A percentile compares a stretch with the other conserved stretches of the same genome.
Conservation (phyloP, 768 basidiomycete genomes). For the Boletales sp. region DNA sequence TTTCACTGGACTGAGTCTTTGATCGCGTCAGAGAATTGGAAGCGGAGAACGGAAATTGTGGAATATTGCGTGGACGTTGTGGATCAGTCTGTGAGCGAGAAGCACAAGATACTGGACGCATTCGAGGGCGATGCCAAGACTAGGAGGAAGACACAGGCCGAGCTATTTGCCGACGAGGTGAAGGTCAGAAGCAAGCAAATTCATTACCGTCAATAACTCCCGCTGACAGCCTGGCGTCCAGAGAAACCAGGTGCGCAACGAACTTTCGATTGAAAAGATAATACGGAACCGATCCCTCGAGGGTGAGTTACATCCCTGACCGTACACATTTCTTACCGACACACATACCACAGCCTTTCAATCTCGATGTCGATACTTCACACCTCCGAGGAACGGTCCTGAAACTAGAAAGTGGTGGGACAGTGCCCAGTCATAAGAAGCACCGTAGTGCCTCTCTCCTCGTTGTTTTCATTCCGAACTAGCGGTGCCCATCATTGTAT, state of each 20-base stretch:
- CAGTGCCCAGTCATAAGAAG: slow-evolving; percentile 32
- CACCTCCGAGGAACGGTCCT: slow-evolving; percentile 55
- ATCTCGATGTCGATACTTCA: slow-evolving; percentile 76
- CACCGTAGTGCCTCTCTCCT: slow-evolving; percentile 29
- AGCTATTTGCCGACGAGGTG: slow-evolving; percentile 62
- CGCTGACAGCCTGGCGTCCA: slow-evolving; percentile 33
- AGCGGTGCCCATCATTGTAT: slow-evolving; percentile 11
- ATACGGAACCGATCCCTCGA: slow-evolving; percentile 66
- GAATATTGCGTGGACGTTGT: slow-evolving; percentile 72
- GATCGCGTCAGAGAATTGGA: slow-evolving; percentile 56
- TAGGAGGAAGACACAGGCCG: slow-evolving; percentile 51
- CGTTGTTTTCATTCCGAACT: slow-evolving; percentile 26
- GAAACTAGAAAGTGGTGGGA: slow-evolving; percentile 61
- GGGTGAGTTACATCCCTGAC: slow-evolving; percentile 42
- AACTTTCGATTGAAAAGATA: slow-evolving; percentile 68
- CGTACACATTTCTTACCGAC: slow-evolving; percentile 17
- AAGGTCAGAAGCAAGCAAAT: slow-evolving; percentile 46
- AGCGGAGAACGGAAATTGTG: slow-evolving; percentile 66
- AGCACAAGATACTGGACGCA: slow-evolving; percentile 43
- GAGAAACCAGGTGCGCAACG: slow-evolving; percentile 74
- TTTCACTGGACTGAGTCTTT: slow-evolving; percentile 10
- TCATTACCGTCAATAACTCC: slow-evolving; percentile 30
- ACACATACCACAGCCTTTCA: slow-evolving; percentile 56
- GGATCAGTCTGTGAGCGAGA: slow-evolving; percentile 59
- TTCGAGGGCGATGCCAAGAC: slow-evolving; percentile 41